These are phyloP conservation scores for Ophiognomonia clavigignenti-juglandacearum DNA, from an alignment of 2,329 filamentous ascomycete species.

Conservation along the genomic window DNA sequence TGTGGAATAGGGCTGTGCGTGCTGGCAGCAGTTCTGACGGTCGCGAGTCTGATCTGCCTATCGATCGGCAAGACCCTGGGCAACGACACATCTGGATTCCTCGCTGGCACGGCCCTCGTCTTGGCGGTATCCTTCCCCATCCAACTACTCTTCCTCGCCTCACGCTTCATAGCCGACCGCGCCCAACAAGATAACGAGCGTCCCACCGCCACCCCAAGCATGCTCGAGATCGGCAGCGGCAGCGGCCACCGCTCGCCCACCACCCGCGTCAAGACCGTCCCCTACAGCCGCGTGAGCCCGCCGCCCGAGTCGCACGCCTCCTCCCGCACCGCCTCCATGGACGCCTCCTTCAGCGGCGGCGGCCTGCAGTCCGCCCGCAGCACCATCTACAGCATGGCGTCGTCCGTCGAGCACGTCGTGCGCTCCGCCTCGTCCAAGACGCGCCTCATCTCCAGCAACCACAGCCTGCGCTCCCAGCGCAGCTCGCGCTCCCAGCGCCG, in stretches of 20 bases:
- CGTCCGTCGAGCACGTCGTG: conserved; percentile 42
- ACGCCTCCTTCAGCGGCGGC: conserved; percentile 37
- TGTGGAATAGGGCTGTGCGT: conserved; percentile 35
- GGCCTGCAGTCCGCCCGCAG: too few relatives aligned
- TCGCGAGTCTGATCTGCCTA: conserved; percentile 37
- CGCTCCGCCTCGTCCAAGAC: conserved; percentile 55
- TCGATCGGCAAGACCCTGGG: conserved; percentile 31
- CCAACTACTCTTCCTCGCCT: conserved; percentile 45
- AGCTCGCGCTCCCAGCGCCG: conserved; percentile 29
- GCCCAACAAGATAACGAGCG: conserved; percentile 23
- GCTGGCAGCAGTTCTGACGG: conserved; percentile 40
- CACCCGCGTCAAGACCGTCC: conserved; percentile 46
- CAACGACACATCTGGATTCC: conserved; percentile 28
- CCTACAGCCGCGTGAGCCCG: conserved; percentile 42
- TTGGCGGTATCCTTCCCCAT: conserved; percentile 40
- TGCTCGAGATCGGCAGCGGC: conserved; percentile 26
- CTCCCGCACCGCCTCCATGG: conserved; percentile 30
- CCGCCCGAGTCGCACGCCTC: conserved; percentile 22
- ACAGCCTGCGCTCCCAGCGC: conserved; percentile 22
- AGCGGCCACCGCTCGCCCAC: conserved; percentile 23
- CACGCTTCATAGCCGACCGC: conserved; percentile 37
- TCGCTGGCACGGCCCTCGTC: conserved; percentile 40
- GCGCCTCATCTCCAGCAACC: conserved; percentile 41
- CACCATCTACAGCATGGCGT: conserved; percentile 42
- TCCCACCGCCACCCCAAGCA: conserved; percentile 23